Percentiles rank a stretch among this genome's conserved stretches.
These are phyloP conservation scores for Porodaedalea pini DNA, from an alignment of 1,284 basidiomycete species.

Conservation along the genomic window DNA sequence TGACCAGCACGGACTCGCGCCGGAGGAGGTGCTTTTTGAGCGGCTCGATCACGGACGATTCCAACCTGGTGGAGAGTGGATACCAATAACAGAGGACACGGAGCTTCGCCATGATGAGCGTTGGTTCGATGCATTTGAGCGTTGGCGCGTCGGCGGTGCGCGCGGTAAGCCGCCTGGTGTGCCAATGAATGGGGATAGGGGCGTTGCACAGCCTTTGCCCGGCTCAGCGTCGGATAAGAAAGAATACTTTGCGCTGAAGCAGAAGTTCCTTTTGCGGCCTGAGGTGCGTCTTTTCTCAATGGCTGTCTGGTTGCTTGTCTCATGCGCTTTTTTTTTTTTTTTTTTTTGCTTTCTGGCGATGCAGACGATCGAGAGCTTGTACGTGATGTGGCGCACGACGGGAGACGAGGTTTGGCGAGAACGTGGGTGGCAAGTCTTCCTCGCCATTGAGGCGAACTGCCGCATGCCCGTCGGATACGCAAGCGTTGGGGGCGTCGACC, in stretches of 20 bases:
- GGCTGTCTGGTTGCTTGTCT: not conserved
- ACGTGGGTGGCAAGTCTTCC: constrained; percentile 73
- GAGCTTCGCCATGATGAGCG: constrained; percentile 24
- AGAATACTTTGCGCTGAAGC: constrained; percentile 40
- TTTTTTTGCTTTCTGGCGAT: not conserved
- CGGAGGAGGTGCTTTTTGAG: constrained; percentile 52
- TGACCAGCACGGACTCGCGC: constrained; percentile 55
- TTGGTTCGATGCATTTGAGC: constrained; percentile 53
- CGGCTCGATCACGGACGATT: not conserved
- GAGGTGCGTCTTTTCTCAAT: constrained; percentile 49
- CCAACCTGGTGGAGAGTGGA: constrained; percentile 9
- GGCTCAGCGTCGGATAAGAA: constrained; percentile 24
- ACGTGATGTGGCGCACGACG: constrained; percentile 70
- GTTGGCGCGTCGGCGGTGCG: constrained; percentile 45
- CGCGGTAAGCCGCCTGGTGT: constrained; percentile 53
- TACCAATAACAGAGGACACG: not conserved
- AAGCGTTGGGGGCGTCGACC: constrained; percentile 49
- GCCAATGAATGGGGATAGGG: constrained; percentile 30
- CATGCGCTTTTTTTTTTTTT: not conserved
- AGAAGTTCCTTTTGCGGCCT: constrained; percentile 54
- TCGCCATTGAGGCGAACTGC: constrained; percentile 60
- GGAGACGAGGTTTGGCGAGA: constrained; percentile 68
- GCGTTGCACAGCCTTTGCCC: constrained; percentile 21
- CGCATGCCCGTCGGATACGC: constrained; percentile 56
- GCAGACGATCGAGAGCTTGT: constrained; percentile 68